Evolutionary conservation across 2,329 filamentous ascomycete genomes (phyloP), one percentile per base, ranked within the genome.

Genomic region (Chaetomiaceae sp.): DNA sequence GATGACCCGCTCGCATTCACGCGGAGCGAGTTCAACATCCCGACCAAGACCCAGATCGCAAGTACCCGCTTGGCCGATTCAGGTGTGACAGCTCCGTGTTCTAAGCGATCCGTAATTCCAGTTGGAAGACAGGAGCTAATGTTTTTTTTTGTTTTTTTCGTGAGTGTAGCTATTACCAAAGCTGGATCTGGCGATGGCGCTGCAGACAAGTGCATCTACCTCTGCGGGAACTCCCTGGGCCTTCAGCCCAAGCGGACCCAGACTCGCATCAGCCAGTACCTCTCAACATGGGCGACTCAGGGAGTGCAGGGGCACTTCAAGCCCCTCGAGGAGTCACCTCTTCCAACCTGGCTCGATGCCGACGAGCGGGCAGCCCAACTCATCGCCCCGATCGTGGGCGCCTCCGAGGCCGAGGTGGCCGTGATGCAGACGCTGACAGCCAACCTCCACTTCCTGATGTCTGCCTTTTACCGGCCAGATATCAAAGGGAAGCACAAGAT

Each of bases 401-500:
- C 86, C 1, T 70, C 77, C 23, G 69, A 78, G 32, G 77, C 76
- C 48, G 88, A 92, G 66, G 85, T 91, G 4, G 87, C 85, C 14
- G 79, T 90, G 16, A 91, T 91, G 88, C 83, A 87, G 62, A 90
- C 86, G 1, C 69, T 92, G 67, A 91, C 88, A 13, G 84, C 82
- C 20, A 91, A 92, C 66, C 66, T 92, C 48, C 88, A 92, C 70
- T 69, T 91, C 18, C 72, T 90, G 48, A 84, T 92, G 83, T 81
- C 84, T 30, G 87, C 86, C 62, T 91, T 91, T 71, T 92, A 90
- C 69, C 77, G 73, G 32, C 88, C 88, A 0, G 84, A 81, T 7
- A 61, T 78, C 71, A 70, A 70, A 34, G 70, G 71, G 18, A 67
- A 67, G 49, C 86, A 84, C 67, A 90, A 89, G 70, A 87, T 92